A percentile compares a stretch with the other conserved stretches of the same genome.
Conservation (phyloP, 2,329 filamentous ascomycete species). For the Trichophyton rubrum region DNA sequence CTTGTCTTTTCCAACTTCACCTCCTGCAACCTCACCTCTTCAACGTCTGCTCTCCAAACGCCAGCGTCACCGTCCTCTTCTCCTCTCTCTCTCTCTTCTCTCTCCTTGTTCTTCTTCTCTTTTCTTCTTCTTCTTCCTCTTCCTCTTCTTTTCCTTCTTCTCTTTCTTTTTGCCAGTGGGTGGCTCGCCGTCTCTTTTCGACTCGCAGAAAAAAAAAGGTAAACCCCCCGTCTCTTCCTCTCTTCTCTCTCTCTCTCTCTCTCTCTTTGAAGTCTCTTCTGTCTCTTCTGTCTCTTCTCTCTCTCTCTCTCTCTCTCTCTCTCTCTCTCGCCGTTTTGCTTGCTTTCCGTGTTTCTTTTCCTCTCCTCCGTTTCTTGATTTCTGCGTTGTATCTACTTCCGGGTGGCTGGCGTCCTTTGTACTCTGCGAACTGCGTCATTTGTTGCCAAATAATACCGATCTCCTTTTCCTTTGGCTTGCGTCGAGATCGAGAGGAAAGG, state of each 20-base stretch:
- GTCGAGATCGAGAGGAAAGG: background rate
- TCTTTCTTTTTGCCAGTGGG: slow-evolving; percentile 12
- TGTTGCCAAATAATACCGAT: background rate
- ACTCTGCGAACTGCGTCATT: background rate
- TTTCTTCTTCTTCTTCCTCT: slow-evolving; percentile 13
- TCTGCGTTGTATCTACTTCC: background rate
- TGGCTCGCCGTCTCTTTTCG: background rate
- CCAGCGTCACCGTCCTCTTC: background rate
- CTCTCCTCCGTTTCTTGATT: slow-evolving; percentile 8
- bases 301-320: slow-evolving; percentile 3
- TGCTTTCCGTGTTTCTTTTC: background rate
- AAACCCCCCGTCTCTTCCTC: slow-evolving; percentile 6
- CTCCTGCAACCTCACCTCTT: background rate
- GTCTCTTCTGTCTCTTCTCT: slow-evolving; percentile 14
- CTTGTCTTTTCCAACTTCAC: background rate
- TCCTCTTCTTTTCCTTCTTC: slow-evolving; percentile 18
- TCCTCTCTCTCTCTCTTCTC: background rate
- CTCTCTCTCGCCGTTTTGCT: background rate
- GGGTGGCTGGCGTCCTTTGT: background rate
- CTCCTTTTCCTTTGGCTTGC: slow-evolving; percentile 6
- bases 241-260: slow-evolving; percentile 14
- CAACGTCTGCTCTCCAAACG: background rate
- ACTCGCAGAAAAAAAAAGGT: background rate
- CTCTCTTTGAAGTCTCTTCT: too few species aligned
- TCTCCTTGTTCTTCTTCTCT: slow-evolving; percentile 14